Percentiles rank a stretch among this genome's conserved stretches.
phyloP scores from a whole-genome alignment of 352 stramenopile genomes.

The Phytophthora rubi region DNA sequence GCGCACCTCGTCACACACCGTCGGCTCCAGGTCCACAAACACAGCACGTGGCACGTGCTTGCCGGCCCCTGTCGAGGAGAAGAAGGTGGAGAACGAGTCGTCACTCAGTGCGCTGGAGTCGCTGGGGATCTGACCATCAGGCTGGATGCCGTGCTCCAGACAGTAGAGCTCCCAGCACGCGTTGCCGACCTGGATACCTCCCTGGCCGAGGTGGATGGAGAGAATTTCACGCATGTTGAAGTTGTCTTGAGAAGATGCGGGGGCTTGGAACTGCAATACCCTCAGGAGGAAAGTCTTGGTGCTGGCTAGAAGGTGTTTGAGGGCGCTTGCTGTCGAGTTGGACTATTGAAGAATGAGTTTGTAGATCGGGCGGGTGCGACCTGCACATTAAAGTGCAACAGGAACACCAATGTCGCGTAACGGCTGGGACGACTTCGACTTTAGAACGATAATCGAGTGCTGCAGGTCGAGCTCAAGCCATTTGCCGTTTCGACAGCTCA shows the following conservation, averaged over 20 bases:
- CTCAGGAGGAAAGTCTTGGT: background rate
- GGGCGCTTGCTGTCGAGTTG: slow-evolving; percentile 10
- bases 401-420: background rate
- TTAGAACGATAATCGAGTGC: slow-evolving; percentile 10
- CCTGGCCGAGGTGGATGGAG: slow-evolving; percentile 96
- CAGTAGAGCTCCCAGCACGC: slow-evolving; percentile 95
- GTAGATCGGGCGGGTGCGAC: slow-evolving; percentile 2
- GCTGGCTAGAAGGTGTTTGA: background rate
- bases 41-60: slow-evolving; percentile 68
- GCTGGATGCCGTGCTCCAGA: slow-evolving; percentile 93
- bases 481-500: background rate
- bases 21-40: slow-evolving; percentile 98
- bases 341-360: slow-evolving; percentile 28
- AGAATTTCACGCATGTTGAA: slow-evolving; percentile 93
- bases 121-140: slow-evolving; percentile 87
- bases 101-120: slow-evolving; percentile 40
- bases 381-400: background rate
- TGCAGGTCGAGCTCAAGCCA: background rate
- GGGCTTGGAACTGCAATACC: background rate
- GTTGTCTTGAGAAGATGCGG: slow-evolving; percentile 10
- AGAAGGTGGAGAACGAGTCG: slow-evolving; percentile 82
- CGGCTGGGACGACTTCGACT: slow-evolving; percentile 10
- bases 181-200: slow-evolving; percentile 85
- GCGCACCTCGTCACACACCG: slow-evolving; percentile 97
- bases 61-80: slow-evolving; percentile 83